Percentiles rank a stretch among this genome's conserved stretches.
Conservation (phyloP, 2,329 filamentous ascomycete genomes). For the Lachnellula hyalina region DNA sequence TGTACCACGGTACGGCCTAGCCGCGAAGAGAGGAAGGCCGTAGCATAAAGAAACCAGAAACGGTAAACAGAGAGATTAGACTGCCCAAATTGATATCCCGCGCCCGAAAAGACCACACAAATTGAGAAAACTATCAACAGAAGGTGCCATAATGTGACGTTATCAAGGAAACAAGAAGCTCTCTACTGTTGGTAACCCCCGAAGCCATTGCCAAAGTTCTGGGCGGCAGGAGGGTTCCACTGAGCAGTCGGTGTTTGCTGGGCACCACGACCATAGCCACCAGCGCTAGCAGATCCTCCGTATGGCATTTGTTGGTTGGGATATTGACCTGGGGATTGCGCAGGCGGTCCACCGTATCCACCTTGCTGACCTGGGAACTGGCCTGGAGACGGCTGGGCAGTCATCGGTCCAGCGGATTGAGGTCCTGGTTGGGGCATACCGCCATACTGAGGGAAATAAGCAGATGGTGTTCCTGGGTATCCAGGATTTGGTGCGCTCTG, state of each 20-base stretch:
- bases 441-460: conserved; percentile 92
- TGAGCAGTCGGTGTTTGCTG: conserved; percentile 35
- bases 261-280: conserved; percentile 76
- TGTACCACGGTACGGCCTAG: conserved; percentile 25
- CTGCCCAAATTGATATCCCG: conserved; percentile 25
- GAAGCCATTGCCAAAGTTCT: conserved; percentile 59
- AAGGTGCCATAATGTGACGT: background rate
- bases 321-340: conserved; percentile 57
- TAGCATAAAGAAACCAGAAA: conserved; percentile 19
- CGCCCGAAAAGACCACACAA: conserved; percentile 12
- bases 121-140: conserved; percentile 13
- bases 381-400: conserved; percentile 36
- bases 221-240: conserved; percentile 49
- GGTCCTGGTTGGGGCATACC: conserved; percentile 46
- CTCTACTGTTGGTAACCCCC: conserved; percentile 55
- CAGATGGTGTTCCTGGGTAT: conserved; percentile 71
- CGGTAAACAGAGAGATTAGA: conserved; percentile 20
- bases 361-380: conserved; percentile 60
- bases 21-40: conserved; percentile 16
- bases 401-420: conserved; percentile 34
- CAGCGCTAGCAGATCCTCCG: conserved; percentile 68
- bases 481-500: conserved; percentile 67
- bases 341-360: conserved; percentile 57
- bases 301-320: conserved; percentile 67
- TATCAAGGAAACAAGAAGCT: conserved; percentile 9